Percentiles rank a stretch among this genome's conserved stretches.
Evolutionary conservation across 2,329 filamentous ascomycete species (phyloP).

Genomic region (Neonectria neomacrospora): DNA sequence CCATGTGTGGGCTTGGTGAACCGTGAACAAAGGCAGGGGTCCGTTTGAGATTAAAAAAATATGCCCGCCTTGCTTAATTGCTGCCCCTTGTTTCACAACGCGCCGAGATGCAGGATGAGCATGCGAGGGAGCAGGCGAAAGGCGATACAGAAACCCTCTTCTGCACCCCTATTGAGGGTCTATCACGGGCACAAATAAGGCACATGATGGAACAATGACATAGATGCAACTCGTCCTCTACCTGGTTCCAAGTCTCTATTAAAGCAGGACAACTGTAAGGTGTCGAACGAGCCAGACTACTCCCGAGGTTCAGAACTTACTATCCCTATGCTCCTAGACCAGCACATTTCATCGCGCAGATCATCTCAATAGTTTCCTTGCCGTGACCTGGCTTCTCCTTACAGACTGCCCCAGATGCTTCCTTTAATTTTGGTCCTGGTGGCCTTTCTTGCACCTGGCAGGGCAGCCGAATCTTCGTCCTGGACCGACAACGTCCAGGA

Average conservation of each 20-base stretch:
- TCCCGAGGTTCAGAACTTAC: not conserved
- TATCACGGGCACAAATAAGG: not conserved
- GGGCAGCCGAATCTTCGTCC: not conserved
- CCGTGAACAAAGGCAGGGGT: not conserved
- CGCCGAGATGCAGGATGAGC: not conserved
- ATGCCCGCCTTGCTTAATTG: not conserved
- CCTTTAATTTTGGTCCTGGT: not conserved
- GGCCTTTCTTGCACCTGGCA: not conserved
- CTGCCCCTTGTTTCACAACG: not conserved
- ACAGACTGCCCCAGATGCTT: not conserved
- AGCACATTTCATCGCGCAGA: not conserved
- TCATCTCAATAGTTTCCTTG: not conserved
- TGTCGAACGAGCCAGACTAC: not conserved
- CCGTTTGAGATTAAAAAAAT: not conserved
- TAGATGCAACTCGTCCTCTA: not conserved
- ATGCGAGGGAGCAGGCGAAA: not conserved
- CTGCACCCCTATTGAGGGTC: not conserved
- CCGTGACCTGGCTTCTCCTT: not conserved
- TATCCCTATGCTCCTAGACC: not conserved
- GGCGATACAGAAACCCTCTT: not conserved
- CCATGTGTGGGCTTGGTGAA: not conserved
- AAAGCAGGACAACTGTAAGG: not conserved
- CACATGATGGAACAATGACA: not conserved
- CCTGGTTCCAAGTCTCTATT: not conserved
- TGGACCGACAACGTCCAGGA: not conserved